A percentile compares a stretch with the other conserved stretches of the same genome.
Evolutionary conservation across 2,329 filamentous ascomycete species (phyloP).

Genomic region (Aspergillus pseudotamarii): DNA sequence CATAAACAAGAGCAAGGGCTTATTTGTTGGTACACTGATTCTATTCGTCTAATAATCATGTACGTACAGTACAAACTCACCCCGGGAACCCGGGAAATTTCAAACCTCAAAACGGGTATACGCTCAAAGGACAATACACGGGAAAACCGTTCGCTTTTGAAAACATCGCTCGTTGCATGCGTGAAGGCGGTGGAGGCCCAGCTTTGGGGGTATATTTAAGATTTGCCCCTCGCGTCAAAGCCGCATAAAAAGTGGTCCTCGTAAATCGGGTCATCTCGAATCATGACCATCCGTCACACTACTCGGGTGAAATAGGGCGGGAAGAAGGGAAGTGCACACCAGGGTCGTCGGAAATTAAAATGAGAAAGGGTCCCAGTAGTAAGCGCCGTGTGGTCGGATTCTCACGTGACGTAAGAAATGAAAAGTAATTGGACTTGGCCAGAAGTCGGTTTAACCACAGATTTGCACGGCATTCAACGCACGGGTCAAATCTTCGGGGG

Average conservation of each 20-base stretch:
- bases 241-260: slow-evolving; percentile 3
- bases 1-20: neutral
- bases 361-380: neutral
- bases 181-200: slow-evolving; percentile 5
- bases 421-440: slow-evolving; percentile 9
- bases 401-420: slow-evolving; percentile 7
- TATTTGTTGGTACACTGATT: neutral
- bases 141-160: slow-evolving; percentile 16
- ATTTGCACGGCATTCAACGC: slow-evolving; percentile 42
- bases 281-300: neutral
- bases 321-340: slow-evolving; percentile 10
- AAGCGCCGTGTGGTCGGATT: slow-evolving; percentile 1
- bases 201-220: neutral
- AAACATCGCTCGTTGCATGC: slow-evolving; percentile 16
- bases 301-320: slow-evolving; percentile 1
- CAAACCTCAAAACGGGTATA: slow-evolving; percentile 29
- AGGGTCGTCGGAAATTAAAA: slow-evolving; percentile 13
- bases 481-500: slow-evolving; percentile 39
- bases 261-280: neutral
- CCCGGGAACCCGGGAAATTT: neutral
- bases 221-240: slow-evolving; percentile 10
- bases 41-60: slow-evolving; percentile 5
- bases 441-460: slow-evolving; percentile 23
- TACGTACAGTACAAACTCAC: slow-evolving; percentile 8
- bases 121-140: slow-evolving; percentile 31